Conservation (phyloP, 371 early-diverging fungal species). For the Syncephalis plumigaleata region DNA sequence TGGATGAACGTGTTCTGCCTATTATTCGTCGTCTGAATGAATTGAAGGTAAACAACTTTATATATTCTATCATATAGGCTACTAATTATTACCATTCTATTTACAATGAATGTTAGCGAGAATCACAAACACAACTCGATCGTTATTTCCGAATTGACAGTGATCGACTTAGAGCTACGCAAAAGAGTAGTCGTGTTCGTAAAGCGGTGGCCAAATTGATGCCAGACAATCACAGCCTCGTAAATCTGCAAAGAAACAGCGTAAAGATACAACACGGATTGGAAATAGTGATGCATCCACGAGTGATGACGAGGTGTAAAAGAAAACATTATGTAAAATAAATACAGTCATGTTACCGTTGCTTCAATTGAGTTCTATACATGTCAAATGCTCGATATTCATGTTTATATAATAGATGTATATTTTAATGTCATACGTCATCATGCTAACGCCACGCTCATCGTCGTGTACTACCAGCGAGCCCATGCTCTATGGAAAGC, state of each 20-base stretch:
- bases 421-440: too few relatives aligned
- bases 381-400: too few relatives aligned
- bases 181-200: constrained; percentile 19
- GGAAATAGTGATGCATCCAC: too few relatives aligned
- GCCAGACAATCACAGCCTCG: constrained; percentile 11
- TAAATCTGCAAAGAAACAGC: neutral
- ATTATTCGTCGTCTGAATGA: constrained; percentile 27
- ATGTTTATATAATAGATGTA: too few relatives aligned
- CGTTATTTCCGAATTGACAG: constrained; percentile 11
- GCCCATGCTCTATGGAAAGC: neutral
- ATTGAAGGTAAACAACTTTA: constrained; percentile 20
- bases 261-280: too few relatives aligned
- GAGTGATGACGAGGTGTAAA: too few relatives aligned
- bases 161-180: too few relatives aligned
- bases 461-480: neutral
- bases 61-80: too few relatives aligned
- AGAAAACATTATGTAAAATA: too few relatives aligned
- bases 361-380: too few relatives aligned
- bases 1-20: constrained; percentile 53
- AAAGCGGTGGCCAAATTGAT: constrained; percentile 14
- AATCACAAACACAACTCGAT: constrained; percentile 5
- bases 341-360: too few relatives aligned
- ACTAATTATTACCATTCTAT: constrained; percentile 14
- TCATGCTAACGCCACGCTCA: too few relatives aligned
- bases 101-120: constrained; percentile 7